Evolutionary conservation across 164 flowering plant species (phyloP), one percentile per base, ranked within the genome.

Genomic region (Berberis vulgaris): DNA sequence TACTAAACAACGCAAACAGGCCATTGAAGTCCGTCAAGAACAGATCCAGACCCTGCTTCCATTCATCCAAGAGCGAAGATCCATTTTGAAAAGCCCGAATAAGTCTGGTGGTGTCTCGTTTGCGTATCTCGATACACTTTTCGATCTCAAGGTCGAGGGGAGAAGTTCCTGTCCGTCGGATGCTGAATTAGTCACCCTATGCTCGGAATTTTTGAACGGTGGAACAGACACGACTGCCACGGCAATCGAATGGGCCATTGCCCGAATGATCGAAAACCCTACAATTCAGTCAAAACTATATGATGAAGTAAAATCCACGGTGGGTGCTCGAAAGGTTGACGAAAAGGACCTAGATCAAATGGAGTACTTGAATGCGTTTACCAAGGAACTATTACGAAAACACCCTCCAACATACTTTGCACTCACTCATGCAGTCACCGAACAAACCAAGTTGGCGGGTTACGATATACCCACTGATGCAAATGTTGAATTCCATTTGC

Each of bases 161-260:
- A 76, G 96, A 0, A 79, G 82, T 41, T 66, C 86, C 0, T n/a
- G 60, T 0, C 92, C 88, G 5, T 67, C 82, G 2, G 65, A 87
- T 50, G 67, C 71, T 0, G 93, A 90, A 70, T 75, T 94, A 4
- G 98, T 94, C 39, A 74, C 98, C 0, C 87, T 94, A 40, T 87
- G 92, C 79, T 90, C 97, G 4, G 98, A 94, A 70, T 87, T 94
- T 57, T 69, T 94, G 73, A 94, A 94, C 57, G 98, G 98, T 47
- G 98, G 98, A 5, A 91, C 97, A 0, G 98, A 94, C 83, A 94
- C 98, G 1, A 94, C 98, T 0, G 97, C 74, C 2, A 86, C 98
- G 0, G 96, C 91, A 0, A 62, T 94, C 52, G 98, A 94, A 75
- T 94, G 98, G 98, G 96, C 82, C 40, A 77, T 94, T 1, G 96